Base-by-base conservation (phyloP, 2,329 filamentous ascomycete species). In the Monosporascus sp. region DNA sequence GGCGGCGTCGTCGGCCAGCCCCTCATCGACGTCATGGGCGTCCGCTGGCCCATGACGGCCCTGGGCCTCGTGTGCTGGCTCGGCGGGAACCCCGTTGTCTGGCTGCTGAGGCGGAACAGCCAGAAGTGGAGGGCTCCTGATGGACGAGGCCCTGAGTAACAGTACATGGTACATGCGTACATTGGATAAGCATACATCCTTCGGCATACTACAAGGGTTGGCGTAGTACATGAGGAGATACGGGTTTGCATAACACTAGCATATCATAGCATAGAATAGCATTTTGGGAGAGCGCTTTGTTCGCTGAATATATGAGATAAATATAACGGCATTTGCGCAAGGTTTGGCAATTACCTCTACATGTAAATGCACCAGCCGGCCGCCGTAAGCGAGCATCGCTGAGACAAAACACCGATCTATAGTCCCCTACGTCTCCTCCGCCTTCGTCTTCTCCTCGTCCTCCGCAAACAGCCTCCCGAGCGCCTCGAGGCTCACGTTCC, bases 41-140 rank as follows among this genome's bases (percentile, higher is more conserved):
- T 86, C 57, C 89, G 89, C 1, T 91, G 87, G 87, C 70, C 92
- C 0, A 88, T 90, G 59, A 91, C 88, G 1, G 80, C 61, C 62
- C 38, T 78, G 2, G 74, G 72, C 14, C 55, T 83, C 41, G 70
- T 86, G 50, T 76, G 79, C 24, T 75, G 88, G 64, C 64, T 81
- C 0, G 80, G 78, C 57, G 81, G 84, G 6, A 79, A 78, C 46
- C 64, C 70, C 6, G 77, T 82, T 17, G 80, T 92, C 22, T 84
- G 78, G 70, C 68, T 80, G 0, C 78, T 92, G 72, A 76, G 76
- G 61, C 78, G 72, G 57, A 86, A 79, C 61, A 83, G 83, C 0
- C 72, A 77, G 18, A 74, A 73, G 61, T 91, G 88, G 88, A 79
- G 87, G 62, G 72, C 72, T 49, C 68, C 70, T n/a, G 31, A 87